Conservation (phyloP, 2,329 filamentous ascomycete genomes). For the Penicillium griseofulvum region DNA sequence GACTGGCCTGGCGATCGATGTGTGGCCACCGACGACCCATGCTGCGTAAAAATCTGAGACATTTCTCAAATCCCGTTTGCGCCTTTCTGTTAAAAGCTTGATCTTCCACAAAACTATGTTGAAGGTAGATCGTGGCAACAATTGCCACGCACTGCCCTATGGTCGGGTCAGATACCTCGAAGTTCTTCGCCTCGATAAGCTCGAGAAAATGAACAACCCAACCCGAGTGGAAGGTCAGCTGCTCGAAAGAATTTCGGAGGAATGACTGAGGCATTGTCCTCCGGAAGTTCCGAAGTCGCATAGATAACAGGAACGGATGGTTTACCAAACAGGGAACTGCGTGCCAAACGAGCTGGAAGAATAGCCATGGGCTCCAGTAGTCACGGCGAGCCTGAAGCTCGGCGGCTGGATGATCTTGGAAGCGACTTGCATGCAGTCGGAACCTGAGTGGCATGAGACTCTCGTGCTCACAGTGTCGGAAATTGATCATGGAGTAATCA, state of each 20-base stretch:
- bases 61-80: slow-evolving; percentile 40
- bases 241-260: slow-evolving; percentile 50
- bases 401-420: slow-evolving; percentile 38
- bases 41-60: slow-evolving; percentile 36
- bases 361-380: slow-evolving; percentile 52
- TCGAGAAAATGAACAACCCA: slow-evolving; percentile 52
- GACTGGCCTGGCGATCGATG: slow-evolving; percentile 18
- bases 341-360: slow-evolving; percentile 49
- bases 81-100: slow-evolving; percentile 34
- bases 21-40: slow-evolving; percentile 41
- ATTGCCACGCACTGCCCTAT: slow-evolving; percentile 48
- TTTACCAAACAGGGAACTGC: slow-evolving; percentile 50
- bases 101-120: slow-evolving; percentile 49
- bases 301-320: slow-evolving; percentile 50
- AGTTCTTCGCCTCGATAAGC: slow-evolving; percentile 39
- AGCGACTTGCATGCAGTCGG: slow-evolving; percentile 47
- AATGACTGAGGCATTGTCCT: slow-evolving; percentile 51
- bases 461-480: slow-evolving; percentile 49
- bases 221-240: slow-evolving; percentile 46
- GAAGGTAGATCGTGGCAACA: slow-evolving; percentile 51
- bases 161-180: slow-evolving; percentile 45
- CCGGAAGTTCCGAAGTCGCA: slow-evolving; percentile 48
- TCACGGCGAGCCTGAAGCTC: slow-evolving; percentile 42
- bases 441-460: slow-evolving; percentile 48
- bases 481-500: slow-evolving; percentile 47